Percentiles rank a stretch among this genome's conserved stretches.
These are phyloP conservation scores for Cystofilobasidium capitatum DNA, from an alignment of 768 basidiomycete species.

Conservation along the genomic window DNA sequence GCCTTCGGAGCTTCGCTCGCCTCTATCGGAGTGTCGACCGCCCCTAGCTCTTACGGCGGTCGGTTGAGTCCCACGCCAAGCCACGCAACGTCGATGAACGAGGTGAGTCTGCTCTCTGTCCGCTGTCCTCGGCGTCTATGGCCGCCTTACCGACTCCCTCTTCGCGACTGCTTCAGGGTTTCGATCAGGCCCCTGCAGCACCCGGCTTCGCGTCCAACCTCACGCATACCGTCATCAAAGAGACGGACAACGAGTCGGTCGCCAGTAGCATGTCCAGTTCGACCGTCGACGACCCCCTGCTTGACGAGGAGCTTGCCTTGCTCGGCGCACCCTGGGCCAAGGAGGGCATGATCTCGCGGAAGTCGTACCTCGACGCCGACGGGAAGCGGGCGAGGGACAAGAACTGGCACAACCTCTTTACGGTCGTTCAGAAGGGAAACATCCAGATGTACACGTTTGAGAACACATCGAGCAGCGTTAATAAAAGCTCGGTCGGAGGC, in stretches of 20 bases:
- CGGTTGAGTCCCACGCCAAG: slow-evolving; percentile 91
- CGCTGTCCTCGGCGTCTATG: not conserved
- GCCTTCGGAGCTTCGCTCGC: slow-evolving; percentile 52
- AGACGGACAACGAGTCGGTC: slow-evolving; percentile 76
- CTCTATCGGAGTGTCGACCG: slow-evolving; percentile 40
- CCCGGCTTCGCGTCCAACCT: slow-evolving; percentile 96
- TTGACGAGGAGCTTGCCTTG: slow-evolving; percentile 88
- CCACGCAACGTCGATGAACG: slow-evolving; percentile 78
- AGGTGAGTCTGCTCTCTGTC: slow-evolving; percentile 39
- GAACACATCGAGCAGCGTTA: slow-evolving; percentile 38
- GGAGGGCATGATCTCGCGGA: slow-evolving; percentile 89
- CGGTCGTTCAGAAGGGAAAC: slow-evolving; percentile 89
- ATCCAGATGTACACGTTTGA: slow-evolving; percentile 92
- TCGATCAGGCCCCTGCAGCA: slow-evolving; percentile 49
- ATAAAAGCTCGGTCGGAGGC: slow-evolving; percentile 67
- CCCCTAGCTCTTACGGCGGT: slow-evolving; percentile 57
- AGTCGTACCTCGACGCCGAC: slow-evolving; percentile 82
- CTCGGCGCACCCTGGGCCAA: slow-evolving; percentile 98
- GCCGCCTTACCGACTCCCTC: not conserved
- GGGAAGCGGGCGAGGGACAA: slow-evolving; percentile 81
- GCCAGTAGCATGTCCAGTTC: slow-evolving; percentile 56
- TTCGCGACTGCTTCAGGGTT: not conserved
- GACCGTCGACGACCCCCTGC: slow-evolving; percentile 54
- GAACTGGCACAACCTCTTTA: slow-evolving; percentile 86
- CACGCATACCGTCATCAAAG: slow-evolving; percentile 90